Evolutionary conservation across 306 rosid species (phyloP).

Genomic region (Erythrophleum fordii): DNA sequence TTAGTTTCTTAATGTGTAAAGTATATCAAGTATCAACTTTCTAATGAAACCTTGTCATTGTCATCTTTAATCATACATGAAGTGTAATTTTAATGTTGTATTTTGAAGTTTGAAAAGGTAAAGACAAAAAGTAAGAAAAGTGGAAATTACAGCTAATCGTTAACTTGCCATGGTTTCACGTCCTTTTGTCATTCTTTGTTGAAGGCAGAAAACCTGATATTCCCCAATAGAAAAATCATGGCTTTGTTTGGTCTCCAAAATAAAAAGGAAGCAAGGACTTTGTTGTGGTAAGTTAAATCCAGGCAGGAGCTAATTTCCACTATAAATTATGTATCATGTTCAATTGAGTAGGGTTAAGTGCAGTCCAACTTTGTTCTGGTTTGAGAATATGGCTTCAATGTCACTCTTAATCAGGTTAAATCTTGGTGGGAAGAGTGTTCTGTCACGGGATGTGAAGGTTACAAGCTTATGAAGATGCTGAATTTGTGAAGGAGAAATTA

Average conservation of each 20-base stretch:
- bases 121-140: background rate
- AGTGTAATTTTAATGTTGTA: background rate
- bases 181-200: slow-evolving; percentile 7
- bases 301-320: background rate
- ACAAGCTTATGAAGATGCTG: too few species aligned
- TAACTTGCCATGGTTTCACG: background rate
- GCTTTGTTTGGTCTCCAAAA: background rate
- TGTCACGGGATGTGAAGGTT: too few species aligned
- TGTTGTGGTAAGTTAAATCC: slow-evolving; percentile 1
- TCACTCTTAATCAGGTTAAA: too few species aligned
- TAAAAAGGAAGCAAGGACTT: slow-evolving; percentile 6
- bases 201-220: background rate
- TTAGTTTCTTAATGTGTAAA: background rate
- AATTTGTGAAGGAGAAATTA: too few species aligned
- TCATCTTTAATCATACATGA: background rate
- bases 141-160: background rate
- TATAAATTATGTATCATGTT: slow-evolving; percentile 17
- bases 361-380: too few species aligned
- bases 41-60: background rate
- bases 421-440: too few species aligned
- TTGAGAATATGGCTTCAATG: too few species aligned
- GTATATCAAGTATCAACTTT: background rate
- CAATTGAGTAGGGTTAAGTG: too few species aligned
- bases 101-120: slow-evolving; percentile 9
- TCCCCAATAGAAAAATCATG: background rate